A percentile compares a stretch with the other conserved stretches of the same genome.
These are phyloP conservation scores for Andrographis paniculata DNA, from an alignment of 305 asterid genomes.

Conservation along the genomic window DNA sequence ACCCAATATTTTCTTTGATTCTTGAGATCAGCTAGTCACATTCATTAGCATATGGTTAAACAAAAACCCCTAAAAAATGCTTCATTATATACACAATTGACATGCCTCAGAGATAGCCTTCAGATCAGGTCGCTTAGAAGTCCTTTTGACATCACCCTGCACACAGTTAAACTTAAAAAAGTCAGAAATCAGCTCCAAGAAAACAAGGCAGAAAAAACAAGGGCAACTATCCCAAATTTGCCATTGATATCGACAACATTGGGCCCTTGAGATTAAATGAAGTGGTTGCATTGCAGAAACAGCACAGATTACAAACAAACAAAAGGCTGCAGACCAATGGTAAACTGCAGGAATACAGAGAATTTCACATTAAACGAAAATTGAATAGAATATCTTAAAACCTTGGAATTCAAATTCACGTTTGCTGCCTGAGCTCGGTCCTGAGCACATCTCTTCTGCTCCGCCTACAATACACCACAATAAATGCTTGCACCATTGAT, in stretches of 20 bases:
- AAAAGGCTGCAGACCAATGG: not conserved
- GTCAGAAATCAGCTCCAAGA: not conserved
- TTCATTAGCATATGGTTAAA: too few relatives aligned
- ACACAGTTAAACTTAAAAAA: conserved; percentile 16
- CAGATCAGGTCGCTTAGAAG: conserved; percentile 69
- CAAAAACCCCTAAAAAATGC: too few relatives aligned
- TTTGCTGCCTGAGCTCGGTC: conserved; percentile 14
- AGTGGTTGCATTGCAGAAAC: too few relatives aligned
- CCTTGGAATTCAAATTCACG: conserved; percentile 30
- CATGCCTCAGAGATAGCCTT: conserved; percentile 67
- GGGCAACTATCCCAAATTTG: too few relatives aligned
- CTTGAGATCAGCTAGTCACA: too few relatives aligned
- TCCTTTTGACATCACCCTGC: conserved; percentile 38
- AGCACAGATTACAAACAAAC: not conserved
- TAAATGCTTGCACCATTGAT: not conserved
- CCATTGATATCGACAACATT: too few relatives aligned
- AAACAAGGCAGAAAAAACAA: not conserved
- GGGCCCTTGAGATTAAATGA: not conserved
- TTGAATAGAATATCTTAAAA: conserved; percentile 1
- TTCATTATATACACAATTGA: too few relatives aligned
- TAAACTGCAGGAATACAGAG: not conserved
- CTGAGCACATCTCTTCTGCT: conserved; percentile 36
- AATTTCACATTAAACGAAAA: not conserved
- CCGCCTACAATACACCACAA: conserved; percentile 32
- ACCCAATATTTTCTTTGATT: too few relatives aligned